Evolutionary conservation across 2,329 filamentous ascomycete genomes (phyloP).

Genomic region (Colletotrichum cuscutae): DNA sequence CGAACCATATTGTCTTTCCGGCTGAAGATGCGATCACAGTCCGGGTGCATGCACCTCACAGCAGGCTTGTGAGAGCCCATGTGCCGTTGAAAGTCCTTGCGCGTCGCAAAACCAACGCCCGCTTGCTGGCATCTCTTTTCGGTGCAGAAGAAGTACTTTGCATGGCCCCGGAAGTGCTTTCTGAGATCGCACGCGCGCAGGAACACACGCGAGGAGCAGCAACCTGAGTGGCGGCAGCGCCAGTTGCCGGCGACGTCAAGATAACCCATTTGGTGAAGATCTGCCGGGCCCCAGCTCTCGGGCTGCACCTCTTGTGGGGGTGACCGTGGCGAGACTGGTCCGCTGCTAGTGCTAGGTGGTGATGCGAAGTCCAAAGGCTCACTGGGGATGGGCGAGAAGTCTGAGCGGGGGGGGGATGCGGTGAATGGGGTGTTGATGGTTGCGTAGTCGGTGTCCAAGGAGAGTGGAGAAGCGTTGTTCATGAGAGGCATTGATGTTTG

Average conservation of each 20-base stretch:
- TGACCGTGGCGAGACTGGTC: neutral
- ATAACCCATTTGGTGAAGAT: conserved; percentile 25
- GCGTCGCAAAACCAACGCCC: conserved; percentile 24
- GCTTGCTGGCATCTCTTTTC: conserved; percentile 26
- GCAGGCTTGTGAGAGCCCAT: conserved; percentile 32
- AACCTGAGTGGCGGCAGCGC: conserved; percentile 25
- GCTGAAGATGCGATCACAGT: conserved; percentile 28
- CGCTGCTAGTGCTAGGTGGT: conserved; percentile 12
- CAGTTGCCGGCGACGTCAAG: conserved; percentile 27
- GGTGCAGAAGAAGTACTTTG: conserved; percentile 32
- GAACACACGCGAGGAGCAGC: conserved; percentile 27
- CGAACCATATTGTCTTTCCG: conserved; percentile 31
- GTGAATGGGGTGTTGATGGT: neutral
- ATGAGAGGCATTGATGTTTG: conserved; percentile 12
- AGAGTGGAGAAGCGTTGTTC: neutral
- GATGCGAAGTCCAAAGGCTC: conserved; percentile 2
- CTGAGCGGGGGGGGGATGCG: neutral
- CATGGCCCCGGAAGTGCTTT: conserved; percentile 28
- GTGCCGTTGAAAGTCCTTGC: conserved; percentile 29
- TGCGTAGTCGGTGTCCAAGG: neutral
- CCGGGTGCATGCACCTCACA: conserved; percentile 21
- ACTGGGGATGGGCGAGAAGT: conserved; percentile 10
- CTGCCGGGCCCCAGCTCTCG: conserved; percentile 9
- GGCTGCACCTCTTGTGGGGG: conserved; percentile 4
- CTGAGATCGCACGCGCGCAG: conserved; percentile 23